Percentiles rank a stretch among this genome's conserved stretches.
Evolutionary conservation across 2,329 filamentous ascomycete genomes (phyloP).

Genomic region (Biscogniauxia marginata): DNA sequence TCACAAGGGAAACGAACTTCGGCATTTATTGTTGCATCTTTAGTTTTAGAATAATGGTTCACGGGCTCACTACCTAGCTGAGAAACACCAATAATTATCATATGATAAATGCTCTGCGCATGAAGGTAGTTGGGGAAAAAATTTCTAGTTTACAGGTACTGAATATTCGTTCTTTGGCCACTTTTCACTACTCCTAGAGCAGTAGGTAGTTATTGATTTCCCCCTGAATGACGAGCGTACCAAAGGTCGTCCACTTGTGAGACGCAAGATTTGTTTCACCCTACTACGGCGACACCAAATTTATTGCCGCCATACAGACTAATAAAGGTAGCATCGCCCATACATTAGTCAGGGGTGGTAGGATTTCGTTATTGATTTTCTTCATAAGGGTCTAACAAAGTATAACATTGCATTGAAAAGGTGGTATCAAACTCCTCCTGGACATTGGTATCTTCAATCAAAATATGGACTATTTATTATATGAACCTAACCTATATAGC

Average conservation of each 20-base stretch:
- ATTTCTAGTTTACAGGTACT: no score
- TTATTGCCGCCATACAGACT: background rate
- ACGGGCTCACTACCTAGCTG: no score
- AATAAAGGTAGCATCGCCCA: background rate
- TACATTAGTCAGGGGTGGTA: background rate
- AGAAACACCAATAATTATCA: no score
- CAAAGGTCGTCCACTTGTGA: background rate
- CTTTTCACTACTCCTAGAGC: background rate
- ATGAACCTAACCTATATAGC: background rate
- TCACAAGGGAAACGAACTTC: no score
- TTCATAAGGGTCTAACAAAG: no score
- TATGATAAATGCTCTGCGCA: no score
- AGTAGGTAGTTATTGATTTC: background rate
- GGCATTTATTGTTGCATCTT: no score
- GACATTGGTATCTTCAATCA: background rate
- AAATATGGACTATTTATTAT: conserved; percentile 1
- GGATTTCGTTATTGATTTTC: no score
- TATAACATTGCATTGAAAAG: no score
- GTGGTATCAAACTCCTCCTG: no score
- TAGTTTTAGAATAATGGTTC: no score
- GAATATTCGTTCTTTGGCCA: background rate
- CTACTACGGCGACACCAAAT: background rate
- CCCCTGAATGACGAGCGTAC: background rate
- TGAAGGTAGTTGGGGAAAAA: no score
- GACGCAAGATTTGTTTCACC: background rate